Percentiles rank a stretch among this genome's conserved stretches.
These are phyloP conservation scores for Hyaloscypha finlandica DNA, from an alignment of 495 filamentous ascomycete genomes.

Conservation along the genomic window DNA sequence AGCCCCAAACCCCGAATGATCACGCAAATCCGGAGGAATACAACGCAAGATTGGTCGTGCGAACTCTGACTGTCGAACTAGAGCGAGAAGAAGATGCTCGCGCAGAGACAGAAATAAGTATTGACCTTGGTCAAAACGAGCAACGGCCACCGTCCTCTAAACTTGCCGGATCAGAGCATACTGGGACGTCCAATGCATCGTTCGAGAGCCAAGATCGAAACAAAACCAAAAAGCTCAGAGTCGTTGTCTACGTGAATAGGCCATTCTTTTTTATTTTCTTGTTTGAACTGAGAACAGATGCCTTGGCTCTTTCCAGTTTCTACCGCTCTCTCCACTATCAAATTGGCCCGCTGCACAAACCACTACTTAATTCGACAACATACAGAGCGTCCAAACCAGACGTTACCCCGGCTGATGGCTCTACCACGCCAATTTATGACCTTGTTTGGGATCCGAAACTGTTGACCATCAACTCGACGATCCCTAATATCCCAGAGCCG, in stretches of 20 bases:
- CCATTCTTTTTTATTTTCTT: slow-evolving; percentile 93
- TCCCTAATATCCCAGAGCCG: slow-evolving; percentile 87
- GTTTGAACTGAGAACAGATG: slow-evolving; percentile 69
- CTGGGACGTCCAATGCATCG: slow-evolving; percentile 26
- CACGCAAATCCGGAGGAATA: slow-evolving; percentile 35
- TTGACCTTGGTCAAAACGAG: slow-evolving; percentile 46
- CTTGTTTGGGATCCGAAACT: slow-evolving; percentile 81
- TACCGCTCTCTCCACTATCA: slow-evolving; percentile 84
- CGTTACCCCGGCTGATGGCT: slow-evolving; percentile 30
- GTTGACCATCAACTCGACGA: slow-evolving; percentile 76
- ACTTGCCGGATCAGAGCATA: slow-evolving; percentile 25
- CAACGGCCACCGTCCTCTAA: slow-evolving; percentile 18
- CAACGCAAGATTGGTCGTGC: slow-evolving; percentile 43
- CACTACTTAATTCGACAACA: slow-evolving; percentile 65
- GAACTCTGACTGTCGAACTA: slow-evolving; percentile 54
- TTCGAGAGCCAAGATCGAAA: slow-evolving; percentile 51
- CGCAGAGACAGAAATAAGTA: slow-evolving; percentile 40
- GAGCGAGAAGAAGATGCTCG: slow-evolving; percentile 37
- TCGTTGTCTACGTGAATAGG: slow-evolving; percentile 70
- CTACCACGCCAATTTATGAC: slow-evolving; percentile 67
- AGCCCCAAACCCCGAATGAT: slow-evolving; percentile 16
- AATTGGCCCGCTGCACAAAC: slow-evolving; percentile 73
- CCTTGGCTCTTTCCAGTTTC: slow-evolving; percentile 66
- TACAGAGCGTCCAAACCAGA: slow-evolving; percentile 50
- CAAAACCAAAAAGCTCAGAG: slow-evolving; percentile 61